Percentiles rank a stretch among this genome's conserved stretches.
phyloP scores from a whole-genome alignment of 106 monocot genomes.

The Hemerocallis citrina region DNA sequence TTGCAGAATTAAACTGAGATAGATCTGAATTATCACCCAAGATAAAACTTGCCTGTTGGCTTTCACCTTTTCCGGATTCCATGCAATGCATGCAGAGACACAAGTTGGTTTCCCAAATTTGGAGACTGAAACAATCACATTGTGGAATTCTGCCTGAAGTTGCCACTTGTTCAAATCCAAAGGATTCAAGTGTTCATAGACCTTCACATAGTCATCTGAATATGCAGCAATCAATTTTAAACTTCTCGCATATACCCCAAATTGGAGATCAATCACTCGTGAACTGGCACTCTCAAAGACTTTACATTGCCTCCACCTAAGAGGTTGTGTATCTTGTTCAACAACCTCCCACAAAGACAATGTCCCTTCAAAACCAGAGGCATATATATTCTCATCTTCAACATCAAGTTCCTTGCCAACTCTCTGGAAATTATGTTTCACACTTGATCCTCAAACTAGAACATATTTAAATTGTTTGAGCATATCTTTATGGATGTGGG shows the following conservation, averaged over 20 bases:
- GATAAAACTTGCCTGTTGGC: conserved; percentile 54
- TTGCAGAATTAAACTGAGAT: conserved; percentile 69
- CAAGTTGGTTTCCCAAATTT: conserved; percentile 62
- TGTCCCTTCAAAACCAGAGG: conserved; percentile 72
- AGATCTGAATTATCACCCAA: conserved; percentile 80
- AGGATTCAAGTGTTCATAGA: conserved; percentile 74
- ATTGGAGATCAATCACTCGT: conserved; percentile 57
- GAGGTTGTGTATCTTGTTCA: conserved; percentile 46
- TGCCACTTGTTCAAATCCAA: conserved; percentile 91
- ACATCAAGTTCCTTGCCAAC: conserved; percentile 94
- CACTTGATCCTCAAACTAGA: conserved; percentile 91
- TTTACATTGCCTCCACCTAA: conserved; percentile 62
- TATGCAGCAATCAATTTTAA: conserved; percentile 85
- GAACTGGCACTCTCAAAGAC: conserved; percentile 46
- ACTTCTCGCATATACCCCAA: conserved; percentile 41
- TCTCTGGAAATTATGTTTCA: conserved; percentile 86
- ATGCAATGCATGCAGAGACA: conserved; percentile 81
- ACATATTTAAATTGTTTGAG: too few species aligned
- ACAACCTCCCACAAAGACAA: conserved; percentile 93
- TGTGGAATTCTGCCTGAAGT: conserved; percentile 92
- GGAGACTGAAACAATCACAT: conserved; percentile 72
- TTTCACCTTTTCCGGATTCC: conserved; percentile 69
- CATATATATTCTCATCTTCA: conserved; percentile 91
- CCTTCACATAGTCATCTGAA: conserved; percentile 83
- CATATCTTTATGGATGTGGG: conserved; percentile 91